phyloP scores from a whole-genome alignment of 2,329 filamentous ascomycete species.

The Penicillium brasilianum region DNA sequence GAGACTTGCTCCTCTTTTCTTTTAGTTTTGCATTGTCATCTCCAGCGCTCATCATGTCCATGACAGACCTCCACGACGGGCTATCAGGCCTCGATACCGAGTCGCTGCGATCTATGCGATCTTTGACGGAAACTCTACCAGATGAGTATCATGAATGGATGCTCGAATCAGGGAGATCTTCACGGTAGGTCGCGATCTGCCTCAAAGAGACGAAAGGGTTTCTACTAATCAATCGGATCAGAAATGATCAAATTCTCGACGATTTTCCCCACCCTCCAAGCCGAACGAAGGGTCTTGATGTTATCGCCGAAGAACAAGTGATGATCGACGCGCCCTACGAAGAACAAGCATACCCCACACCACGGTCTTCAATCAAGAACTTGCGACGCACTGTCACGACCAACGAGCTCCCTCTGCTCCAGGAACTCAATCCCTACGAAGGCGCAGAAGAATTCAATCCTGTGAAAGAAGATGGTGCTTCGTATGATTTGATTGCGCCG shows the following conservation, averaged over 20 bases:
- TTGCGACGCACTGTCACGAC: constrained; percentile 34
- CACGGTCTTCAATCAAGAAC: constrained; percentile 33
- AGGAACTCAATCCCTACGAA: constrained; percentile 34
- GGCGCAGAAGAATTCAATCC: constrained; percentile 36
- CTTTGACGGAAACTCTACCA: constrained; percentile 21
- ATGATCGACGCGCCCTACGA: not conserved
- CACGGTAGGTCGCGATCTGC: constrained; percentile 14
- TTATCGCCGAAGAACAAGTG: constrained; percentile 22
- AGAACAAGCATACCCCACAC: constrained; percentile 23
- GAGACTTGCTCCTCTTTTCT: not conserved
- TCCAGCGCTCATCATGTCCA: constrained; percentile 15
- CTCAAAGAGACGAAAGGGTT: not conserved
- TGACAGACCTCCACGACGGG: constrained; percentile 23
- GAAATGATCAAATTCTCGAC: constrained; percentile 28
- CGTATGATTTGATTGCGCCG: constrained; percentile 44
- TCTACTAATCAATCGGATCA: constrained; percentile 8
- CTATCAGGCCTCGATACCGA: constrained; percentile 21
- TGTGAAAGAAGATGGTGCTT: constrained; percentile 39
- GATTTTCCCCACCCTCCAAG: constrained; percentile 34
- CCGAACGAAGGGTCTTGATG: constrained; percentile 19
- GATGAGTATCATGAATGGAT: constrained; percentile 34
- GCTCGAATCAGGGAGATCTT: constrained; percentile 23
- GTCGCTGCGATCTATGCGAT: constrained; percentile 29
- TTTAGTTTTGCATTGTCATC: not conserved
- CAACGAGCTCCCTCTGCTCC: constrained; percentile 37